These are phyloP conservation scores for Neolentinus lepideus DNA, from an alignment of 1,284 basidiomycete genomes.

Conservation along the genomic window DNA sequence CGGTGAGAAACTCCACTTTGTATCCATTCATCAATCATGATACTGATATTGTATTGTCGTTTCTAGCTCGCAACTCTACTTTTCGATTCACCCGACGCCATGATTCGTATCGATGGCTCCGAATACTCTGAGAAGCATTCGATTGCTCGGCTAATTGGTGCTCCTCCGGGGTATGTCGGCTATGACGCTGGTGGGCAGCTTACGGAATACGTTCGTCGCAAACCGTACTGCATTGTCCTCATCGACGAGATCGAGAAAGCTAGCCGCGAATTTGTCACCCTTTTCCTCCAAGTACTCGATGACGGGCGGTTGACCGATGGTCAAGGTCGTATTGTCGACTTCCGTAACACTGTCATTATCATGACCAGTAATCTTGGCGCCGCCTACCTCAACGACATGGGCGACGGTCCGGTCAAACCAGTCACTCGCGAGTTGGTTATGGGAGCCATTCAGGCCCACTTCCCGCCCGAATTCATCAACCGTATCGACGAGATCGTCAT, in stretches of 20 bases:
- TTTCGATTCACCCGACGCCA: constrained; percentile 85
- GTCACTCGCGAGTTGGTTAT: constrained; percentile 68
- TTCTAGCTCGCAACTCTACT: constrained; percentile 75
- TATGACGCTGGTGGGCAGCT: constrained; percentile 88
- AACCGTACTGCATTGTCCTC: constrained; percentile 78
- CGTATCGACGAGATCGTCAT: constrained; percentile 87
- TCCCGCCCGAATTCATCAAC: constrained; percentile 93
- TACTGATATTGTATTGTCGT: constrained; percentile 12
- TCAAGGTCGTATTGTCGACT: constrained; percentile 72
- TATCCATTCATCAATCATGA: not conserved
- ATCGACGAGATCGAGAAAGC: constrained; percentile 92
- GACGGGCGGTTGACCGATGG: constrained; percentile 93
- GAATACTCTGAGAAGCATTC: constrained; percentile 95
- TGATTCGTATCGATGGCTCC: constrained; percentile 89
- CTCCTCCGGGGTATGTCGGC: constrained; percentile 89
- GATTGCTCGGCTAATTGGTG: constrained; percentile 84
- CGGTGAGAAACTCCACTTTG: constrained; percentile 40
- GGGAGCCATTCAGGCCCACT: constrained; percentile 73
- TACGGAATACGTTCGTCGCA: constrained; percentile 86
- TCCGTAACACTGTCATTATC: constrained; percentile 88
- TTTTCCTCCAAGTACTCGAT: constrained; percentile 92
- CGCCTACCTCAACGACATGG: constrained; percentile 70
- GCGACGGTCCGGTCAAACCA: constrained; percentile 62
- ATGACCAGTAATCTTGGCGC: constrained; percentile 92
- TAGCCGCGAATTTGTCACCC: constrained; percentile 82